Evolutionary conservation across 1,139 yeast species (phyloP), one percentile per base, ranked within the genome.

Genomic region (Insectozyma bohioensis): DNA sequence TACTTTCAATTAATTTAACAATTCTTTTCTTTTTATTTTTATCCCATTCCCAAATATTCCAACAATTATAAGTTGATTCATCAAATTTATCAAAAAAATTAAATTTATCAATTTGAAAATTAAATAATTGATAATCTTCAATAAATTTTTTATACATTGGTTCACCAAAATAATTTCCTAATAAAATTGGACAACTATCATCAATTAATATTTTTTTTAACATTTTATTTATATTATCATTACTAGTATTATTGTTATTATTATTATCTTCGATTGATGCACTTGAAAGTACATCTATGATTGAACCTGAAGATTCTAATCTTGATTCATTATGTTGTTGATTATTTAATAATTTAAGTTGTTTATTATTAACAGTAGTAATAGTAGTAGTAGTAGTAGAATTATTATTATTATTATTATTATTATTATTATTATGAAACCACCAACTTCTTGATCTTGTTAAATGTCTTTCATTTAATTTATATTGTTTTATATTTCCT

Each of bases 31-130:
- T 20, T 5, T 20, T 23, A 4, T 31, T 26, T 6, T 18, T 26
- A 12, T 30, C 34, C 24, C 26, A 23, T 12, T 24, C 30, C 45
- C 45, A 41, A 9, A 41, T 21, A 28, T 35, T 33, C 43, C 43
- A 41, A 10, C 23, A 12, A 18, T 33, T 25, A 23, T 41, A 41
- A 9, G 37, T 23, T 10, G 23, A 17, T 24, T 34, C 38, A 20
- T 39, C 41, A 10, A 26, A 33, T 6, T 20, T 21, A 19, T 33
- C 29, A 29, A 33, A 29, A 3, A 24, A 14, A 6, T 26, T 21
- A 28, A 30, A 26, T 12, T 20, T 27, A 12, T n/a, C 16, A 12
- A 37, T 6, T 23, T 33, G 31, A 6, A 24, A 20, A 7, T 28
- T 9, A 18, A 34, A 33, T 6, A 28, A 10, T 12, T 24, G 28